A percentile compares a stretch with the other conserved stretches of the same genome.
phyloP scores from a whole-genome alignment of 768 basidiomycete genomes.

The Naematelia encephala region DNA sequence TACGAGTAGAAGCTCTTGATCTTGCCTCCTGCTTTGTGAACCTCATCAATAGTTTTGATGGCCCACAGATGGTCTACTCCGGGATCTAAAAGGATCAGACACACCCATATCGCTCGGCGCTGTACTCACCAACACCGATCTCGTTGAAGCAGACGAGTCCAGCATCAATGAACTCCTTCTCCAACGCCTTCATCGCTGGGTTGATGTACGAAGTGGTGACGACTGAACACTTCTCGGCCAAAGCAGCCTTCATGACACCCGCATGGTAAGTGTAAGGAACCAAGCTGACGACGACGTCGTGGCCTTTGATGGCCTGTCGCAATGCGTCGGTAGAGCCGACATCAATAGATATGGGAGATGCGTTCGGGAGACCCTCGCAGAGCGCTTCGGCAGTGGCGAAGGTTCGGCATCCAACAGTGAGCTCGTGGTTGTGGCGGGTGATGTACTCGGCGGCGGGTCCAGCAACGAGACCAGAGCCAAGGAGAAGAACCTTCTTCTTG shows the following conservation, averaged over 20 bases:
- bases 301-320: slow-evolving; percentile 72
- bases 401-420: slow-evolving; percentile 90
- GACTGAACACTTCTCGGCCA: slow-evolving; percentile 83
- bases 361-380: slow-evolving; percentile 63
- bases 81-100: slow-evolving; percentile 48
- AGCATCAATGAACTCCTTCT: slow-evolving; percentile 73
- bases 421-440: slow-evolving; percentile 68
- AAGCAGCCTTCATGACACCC: slow-evolving; percentile 83
- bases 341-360: slow-evolving; percentile 76
- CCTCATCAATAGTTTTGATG: slow-evolving; percentile 64
- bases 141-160: slow-evolving; percentile 96
- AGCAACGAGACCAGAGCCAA: slow-evolving; percentile 94
- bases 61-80: slow-evolving; percentile 47
- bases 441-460: slow-evolving; percentile 95
- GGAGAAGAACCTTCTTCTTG: slow-evolving; percentile 69
- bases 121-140: slow-evolving; percentile 68
- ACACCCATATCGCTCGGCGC: slow-evolving; percentile 37
- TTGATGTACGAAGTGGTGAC: slow-evolving; percentile 96
- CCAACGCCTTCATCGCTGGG: slow-evolving; percentile 81
- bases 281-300: slow-evolving; percentile 92
- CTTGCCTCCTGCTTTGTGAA: slow-evolving; percentile 90
- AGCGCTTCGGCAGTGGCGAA: slow-evolving; percentile 71
- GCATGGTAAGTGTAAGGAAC: slow-evolving; percentile 93
- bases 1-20: slow-evolving; percentile 70
- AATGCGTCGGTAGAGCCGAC: slow-evolving; percentile 67